phyloP scores from a whole-genome alignment of 2,329 filamentous ascomycete species.

The Aureobasidium sp. region DNA sequence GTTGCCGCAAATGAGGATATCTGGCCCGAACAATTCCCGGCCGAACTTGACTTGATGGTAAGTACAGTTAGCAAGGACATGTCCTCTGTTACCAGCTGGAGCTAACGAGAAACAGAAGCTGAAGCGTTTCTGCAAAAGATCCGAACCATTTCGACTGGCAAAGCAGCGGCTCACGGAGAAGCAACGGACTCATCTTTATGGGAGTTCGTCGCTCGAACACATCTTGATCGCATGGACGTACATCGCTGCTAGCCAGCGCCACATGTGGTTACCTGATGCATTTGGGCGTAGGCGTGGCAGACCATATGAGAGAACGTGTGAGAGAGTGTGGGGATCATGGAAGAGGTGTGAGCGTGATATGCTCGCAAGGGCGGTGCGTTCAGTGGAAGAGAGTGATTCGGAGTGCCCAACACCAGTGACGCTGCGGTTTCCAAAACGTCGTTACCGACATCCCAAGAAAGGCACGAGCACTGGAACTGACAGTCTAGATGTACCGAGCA shows the following conservation, averaged over 20 bases:
- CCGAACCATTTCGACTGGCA: neutral
- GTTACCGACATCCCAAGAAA: neutral
- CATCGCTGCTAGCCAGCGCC: neutral
- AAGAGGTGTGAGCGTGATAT: neutral
- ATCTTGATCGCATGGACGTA: neutral
- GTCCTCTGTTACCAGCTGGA: neutral
- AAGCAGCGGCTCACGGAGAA: neutral
- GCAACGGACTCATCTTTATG: neutral
- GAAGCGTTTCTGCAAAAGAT: neutral
- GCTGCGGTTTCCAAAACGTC: neutral
- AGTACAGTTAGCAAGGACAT: neutral
- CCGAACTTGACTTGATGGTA: neutral
- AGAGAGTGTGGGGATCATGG: neutral
- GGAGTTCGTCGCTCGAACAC: neutral
- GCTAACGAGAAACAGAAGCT: neutral
- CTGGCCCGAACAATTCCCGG: neutral
- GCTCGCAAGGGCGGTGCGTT: neutral
- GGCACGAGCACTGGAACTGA: neutral
- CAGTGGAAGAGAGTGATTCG: neutral
- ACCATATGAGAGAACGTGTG: neutral
- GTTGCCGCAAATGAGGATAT: neutral
- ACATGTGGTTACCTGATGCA: neutral
- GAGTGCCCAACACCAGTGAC: neutral
- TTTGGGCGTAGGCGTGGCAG: neutral
- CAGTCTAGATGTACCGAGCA: neutral